Evolutionary conservation across 768 basidiomycete genomes (phyloP), one percentile per base, ranked within the genome.

Genomic region (Suillus plorans): DNA sequence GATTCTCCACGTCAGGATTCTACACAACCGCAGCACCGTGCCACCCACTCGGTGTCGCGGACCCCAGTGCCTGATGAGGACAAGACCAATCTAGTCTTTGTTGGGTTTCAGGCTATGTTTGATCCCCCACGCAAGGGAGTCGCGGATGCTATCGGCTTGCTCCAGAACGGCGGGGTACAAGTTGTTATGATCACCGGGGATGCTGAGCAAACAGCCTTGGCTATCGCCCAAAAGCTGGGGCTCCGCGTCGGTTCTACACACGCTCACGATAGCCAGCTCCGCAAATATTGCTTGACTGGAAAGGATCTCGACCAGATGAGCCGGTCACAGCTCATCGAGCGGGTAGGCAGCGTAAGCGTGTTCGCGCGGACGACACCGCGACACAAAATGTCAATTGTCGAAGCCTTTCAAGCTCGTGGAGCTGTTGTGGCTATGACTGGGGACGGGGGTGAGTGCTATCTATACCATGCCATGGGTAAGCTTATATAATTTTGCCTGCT

Each of bases 181-280:
- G 89, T 98, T n/a, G 90, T 98, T 52, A 98, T 99, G 96, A 97
- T 98, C 73, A 98, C 97, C 0, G 96, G 96, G 5, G 96, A 99
- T 71, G 89, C 95, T 42, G 94, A 95, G 76, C 84, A 89, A 62
- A 99, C 96, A 1, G 96, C 97, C 3, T 72, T 96, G 41, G 87
- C 92, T 58, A 97, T 97, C 64, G 97, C 95, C 42, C 84, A 86
- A 71, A 84, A 93, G 70, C 84, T 99, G 20, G 96, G 96, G 31
- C 79, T 98, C 70, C 84, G 86, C 13, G 85, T 95, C 31, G 87
- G 88, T 34, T 64, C 70, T 18, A 68, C 66, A 12, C 81, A 78
- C 60, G 78, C 62, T 53, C 71, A 70, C 1, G 78, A 81, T 62
- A 74, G 68, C 8, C 65, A 61, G 25, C 52, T 59, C 6, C 69